Base-by-base conservation (phyloP, 768 basidiomycete genomes). In the Psilocybe tampanensis region DNA sequence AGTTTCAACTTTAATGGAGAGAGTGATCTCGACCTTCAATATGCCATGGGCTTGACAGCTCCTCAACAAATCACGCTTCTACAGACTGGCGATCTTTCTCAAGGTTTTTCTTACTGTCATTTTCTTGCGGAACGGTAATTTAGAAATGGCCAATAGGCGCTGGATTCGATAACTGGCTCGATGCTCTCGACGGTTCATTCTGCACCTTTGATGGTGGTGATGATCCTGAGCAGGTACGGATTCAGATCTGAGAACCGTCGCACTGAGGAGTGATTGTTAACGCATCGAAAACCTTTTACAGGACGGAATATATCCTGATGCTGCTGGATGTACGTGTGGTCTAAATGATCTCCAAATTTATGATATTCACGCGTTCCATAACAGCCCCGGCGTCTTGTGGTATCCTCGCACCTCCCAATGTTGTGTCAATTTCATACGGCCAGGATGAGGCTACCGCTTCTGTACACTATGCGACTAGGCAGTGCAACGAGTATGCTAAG, bases 1-100 rank as follows among this genome's bases (percentile, higher is more conserved):
- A 72, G 77, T 43, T 81, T 83, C 60, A 59, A 72, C 8, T 73
- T 72, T 65, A 84, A 83, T 57, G 83, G 78, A 55, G 84, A 86
- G 63, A 80, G 81, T 22, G 72, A 83, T 57, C 74, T 86, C n/a
- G 85, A 86, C 66, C 72, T 86, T 13, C 72, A 85, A 68, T 85
- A 83, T 55, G 77, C 75, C 21, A 82, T 85, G 82, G 69, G 73
- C 8, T 70, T 85, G 17, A 73, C 72, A 7, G 69, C 63, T 17
- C 65, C 68, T 1, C 78, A 78, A 55, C 58, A 60, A 12, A 72
- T 80, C 8, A 77, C 72, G 1, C 68, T 81, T 48, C 76, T 78
- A 32, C 80, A 81, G 55, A 74, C 72, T 11, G 79, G 79, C 6
- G 78, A 80, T 60, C 64, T 76, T 21, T 65, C 67, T 1, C 68